Evolutionary conservation across 2,329 filamentous ascomycete species (phyloP).

Genomic region (Botrytis porri): DNA sequence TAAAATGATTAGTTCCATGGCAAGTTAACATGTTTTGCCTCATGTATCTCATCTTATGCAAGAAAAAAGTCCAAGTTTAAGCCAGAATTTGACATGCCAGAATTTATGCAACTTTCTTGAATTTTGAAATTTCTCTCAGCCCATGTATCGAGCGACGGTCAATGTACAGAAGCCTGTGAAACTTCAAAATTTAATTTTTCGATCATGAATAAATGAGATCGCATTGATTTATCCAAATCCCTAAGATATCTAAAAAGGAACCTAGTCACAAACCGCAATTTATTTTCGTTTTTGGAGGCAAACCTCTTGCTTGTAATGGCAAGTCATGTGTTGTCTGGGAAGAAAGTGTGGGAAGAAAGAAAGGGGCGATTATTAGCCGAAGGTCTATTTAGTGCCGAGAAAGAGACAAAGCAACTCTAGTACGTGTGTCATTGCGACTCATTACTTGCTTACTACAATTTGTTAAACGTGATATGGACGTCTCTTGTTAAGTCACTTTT

Average conservation of each 20-base stretch:
- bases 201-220: background rate
- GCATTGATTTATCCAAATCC: background rate
- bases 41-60: background rate
- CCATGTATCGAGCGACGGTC: background rate
- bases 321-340: background rate
- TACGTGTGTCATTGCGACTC: background rate
- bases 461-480: fast-evolving
- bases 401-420: background rate
- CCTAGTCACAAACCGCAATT: too few relatives aligned
- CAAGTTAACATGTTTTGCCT: background rate
- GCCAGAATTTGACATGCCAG: background rate
- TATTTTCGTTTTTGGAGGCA: background rate
- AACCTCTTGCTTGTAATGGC: background rate
- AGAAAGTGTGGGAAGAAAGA: background rate
- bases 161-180: background rate
- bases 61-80: background rate
- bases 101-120: background rate
- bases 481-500: background rate
- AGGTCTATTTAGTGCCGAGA: background rate
- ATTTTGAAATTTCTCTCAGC: background rate
- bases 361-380: slow-evolving; percentile 7
- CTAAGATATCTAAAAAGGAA: too few relatives aligned
- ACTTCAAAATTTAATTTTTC: background rate
- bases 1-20: background rate
- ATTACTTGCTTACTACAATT: background rate